Evolutionary conservation across 169 alveolate species (phyloP).

Genomic region (Babesia microti): DNA sequence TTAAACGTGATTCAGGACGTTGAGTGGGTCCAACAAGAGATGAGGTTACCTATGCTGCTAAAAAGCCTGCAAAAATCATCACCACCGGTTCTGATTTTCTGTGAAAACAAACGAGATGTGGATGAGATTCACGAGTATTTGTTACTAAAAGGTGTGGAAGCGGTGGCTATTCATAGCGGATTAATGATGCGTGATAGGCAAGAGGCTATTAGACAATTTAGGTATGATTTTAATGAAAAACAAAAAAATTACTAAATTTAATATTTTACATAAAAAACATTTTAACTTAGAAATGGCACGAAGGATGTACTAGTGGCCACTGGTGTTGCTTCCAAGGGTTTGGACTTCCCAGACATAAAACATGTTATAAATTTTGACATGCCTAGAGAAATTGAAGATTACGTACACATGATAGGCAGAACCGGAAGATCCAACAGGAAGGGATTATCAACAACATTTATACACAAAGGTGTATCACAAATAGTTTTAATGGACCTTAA

Average conservation of each 20-base stretch:
- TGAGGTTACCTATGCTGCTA: constrained; percentile 73
- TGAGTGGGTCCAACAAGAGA: constrained; percentile 83
- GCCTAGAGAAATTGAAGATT: constrained; percentile 93
- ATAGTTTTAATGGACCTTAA: constrained; percentile 69
- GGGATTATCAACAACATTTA: constrained; percentile 86
- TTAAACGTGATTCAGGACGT: constrained; percentile 84
- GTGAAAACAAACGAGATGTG: constrained; percentile 86
- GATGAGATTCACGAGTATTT: constrained; percentile 88
- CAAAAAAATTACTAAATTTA: neutral
- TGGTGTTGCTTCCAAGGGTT: constrained; percentile 94
- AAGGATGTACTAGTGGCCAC: constrained; percentile 80
- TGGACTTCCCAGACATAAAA: constrained; percentile 90
- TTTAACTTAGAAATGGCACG: constrained; percentile 45
- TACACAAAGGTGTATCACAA: constrained; percentile 67
- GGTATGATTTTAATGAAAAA: constrained; percentile 20
- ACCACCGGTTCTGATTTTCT: constrained; percentile 89
- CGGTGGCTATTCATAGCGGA: constrained; percentile 82
- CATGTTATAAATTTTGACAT: constrained; percentile 96
- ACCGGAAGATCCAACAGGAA: constrained; percentile 92
- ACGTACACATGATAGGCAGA: constrained; percentile 97
- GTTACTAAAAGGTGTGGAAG: constrained; percentile 75
- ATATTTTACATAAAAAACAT: neutral
- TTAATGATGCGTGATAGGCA: constrained; percentile 76
- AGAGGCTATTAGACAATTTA: constrained; percentile 67
- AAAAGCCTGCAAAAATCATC: constrained; percentile 84